Base-by-base conservation (phyloP, 2,329 filamentous ascomycete species). In the Aspergillus quadricinctus region DNA sequence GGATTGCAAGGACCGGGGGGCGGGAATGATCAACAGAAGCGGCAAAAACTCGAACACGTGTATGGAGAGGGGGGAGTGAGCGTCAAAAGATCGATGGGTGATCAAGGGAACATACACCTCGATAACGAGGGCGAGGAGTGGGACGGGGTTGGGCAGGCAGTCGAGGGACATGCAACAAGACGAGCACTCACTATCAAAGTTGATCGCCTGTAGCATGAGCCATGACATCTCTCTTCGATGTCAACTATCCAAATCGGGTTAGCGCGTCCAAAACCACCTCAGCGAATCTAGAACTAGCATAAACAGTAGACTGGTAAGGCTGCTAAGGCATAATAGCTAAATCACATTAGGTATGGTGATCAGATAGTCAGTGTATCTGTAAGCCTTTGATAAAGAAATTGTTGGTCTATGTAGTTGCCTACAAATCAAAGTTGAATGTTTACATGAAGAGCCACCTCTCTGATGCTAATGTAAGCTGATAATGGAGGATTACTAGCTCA, bases 211-310 rank as follows among this genome's bases (percentile, higher is more conserved):
- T 59, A 60, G 58, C 56, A 59, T 61, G 55, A 66, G 60, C 55
- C 58, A 66, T 66, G 63, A 61, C 65, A 65, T 66, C 63, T 35
- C 31, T 35, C 31, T 17, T 35, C 59, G 51, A 68, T 68, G 66
- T 67, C 65, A 66, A 66, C 57, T 60, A 51, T 28, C 61, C 59
- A 54, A 52, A 67, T 62, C 56, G 28, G 63, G 65, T 61, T 67
- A 65, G 64, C 55, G 65, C 53, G 37, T 9, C 54, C 54, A 53
- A 50, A 58, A 60, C 56, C 59, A 61, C 59, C 29, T 61, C 61
- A 63, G 60, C 52, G 61, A 65, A 64, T 65, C 63, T 65, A 64
- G 62, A 61, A 63, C 57, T 49, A 57, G 40, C 37, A 52, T 43
- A 21, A 21, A 35, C 17, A 17, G 14, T 35, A 35, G 31, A 35